These are phyloP conservation scores for Inosperma sp. DNA, from an alignment of 768 basidiomycete species.

Conservation along the genomic window DNA sequence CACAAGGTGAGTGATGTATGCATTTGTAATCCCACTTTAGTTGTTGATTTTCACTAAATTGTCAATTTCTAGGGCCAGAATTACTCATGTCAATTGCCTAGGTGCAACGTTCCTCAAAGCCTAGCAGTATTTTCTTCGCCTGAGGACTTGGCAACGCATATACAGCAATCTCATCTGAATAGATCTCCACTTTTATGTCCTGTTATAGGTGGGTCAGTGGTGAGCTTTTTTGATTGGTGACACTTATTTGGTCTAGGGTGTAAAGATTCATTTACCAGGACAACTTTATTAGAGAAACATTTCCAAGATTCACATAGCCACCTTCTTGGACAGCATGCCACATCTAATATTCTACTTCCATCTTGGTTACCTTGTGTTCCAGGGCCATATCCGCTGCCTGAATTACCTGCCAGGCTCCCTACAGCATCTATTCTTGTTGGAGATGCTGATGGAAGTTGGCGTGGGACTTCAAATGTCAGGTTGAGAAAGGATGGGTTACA, in stretches of 20 bases:
- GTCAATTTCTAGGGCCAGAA: neutral
- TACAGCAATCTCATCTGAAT: constrained; percentile 4
- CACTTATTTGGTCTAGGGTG: neutral
- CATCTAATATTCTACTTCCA: neutral
- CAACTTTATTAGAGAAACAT: neutral
- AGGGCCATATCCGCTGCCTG: neutral
- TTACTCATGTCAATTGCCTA: constrained; percentile 1
- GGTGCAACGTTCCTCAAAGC: constrained; percentile 5
- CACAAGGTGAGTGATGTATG: neutral
- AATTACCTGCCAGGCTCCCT: neutral
- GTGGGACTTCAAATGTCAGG: neutral
- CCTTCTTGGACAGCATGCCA: neutral
- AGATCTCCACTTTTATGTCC: constrained; percentile 1
- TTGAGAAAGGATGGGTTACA: neutral
- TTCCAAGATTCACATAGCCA: neutral
- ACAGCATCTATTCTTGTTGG: neutral
- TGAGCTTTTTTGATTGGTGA: neutral
- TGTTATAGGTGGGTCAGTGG: neutral
- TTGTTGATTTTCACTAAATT: neutral
- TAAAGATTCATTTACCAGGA: neutral
- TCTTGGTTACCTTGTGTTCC: neutral
- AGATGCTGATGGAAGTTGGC: neutral
- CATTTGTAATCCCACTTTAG: neutral
- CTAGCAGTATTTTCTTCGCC: constrained; percentile 1
- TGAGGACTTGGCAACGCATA: constrained; percentile 1